These are phyloP conservation scores for Anthostomella pinea DNA, from an alignment of 2,329 filamentous ascomycete genomes.

Conservation along the genomic window DNA sequence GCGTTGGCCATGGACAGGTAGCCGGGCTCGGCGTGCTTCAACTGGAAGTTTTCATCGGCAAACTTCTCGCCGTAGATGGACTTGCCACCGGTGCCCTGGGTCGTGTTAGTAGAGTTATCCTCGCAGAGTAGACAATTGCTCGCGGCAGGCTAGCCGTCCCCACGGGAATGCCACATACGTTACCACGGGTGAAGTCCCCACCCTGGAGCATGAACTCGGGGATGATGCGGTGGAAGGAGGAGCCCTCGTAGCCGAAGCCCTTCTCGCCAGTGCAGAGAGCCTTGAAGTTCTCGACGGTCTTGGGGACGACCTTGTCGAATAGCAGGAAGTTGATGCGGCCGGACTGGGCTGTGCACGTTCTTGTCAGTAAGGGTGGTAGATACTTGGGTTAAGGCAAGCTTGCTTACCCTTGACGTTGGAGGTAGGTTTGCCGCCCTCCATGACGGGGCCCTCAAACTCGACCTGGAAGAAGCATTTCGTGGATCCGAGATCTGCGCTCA, in stretches of 20 bases:
- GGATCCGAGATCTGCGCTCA: constrained; percentile 47
- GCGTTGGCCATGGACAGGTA: constrained; percentile 95
- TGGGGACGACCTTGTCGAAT: constrained; percentile 81
- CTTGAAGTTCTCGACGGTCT: constrained; percentile 82
- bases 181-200: constrained; percentile 90
- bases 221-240: constrained; percentile 90
- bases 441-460: constrained; percentile 67
- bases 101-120: too few relatives aligned
- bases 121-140: too few relatives aligned
- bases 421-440: constrained; percentile 59
- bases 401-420: constrained; percentile 57
- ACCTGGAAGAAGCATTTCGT: constrained; percentile 17
- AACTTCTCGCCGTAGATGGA: constrained; percentile 97
- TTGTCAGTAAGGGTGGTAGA: too few relatives aligned
- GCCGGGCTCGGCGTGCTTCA: constrained; percentile 71
- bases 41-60: constrained; percentile 84
- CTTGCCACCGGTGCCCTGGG: constrained; percentile 81
- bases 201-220: constrained; percentile 94
- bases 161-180: constrained; percentile 57
- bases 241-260: constrained; percentile 79
- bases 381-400: constrained; percentile 15
- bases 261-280: constrained; percentile 78
- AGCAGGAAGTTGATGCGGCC: constrained; percentile 89
- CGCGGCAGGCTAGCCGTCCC: not conserved
- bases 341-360: constrained; percentile 57